phyloP scores from a whole-genome alignment of 768 basidiomycete species.

The Boletus subparvulus region DNA sequence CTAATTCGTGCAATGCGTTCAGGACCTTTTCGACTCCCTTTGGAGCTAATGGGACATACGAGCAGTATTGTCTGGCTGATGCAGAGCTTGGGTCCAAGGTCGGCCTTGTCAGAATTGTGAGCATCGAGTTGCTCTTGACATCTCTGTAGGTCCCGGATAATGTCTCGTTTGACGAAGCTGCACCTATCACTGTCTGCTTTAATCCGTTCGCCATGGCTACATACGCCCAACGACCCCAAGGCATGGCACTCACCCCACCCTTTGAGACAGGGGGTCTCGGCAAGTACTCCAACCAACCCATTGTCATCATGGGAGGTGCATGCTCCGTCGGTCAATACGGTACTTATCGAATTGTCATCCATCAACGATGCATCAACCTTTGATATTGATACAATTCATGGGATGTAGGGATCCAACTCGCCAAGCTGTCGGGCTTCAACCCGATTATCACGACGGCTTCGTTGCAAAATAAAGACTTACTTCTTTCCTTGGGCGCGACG shows the following conservation, averaged over 20 bases:
- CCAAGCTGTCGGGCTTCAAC: constrained; percentile 33
- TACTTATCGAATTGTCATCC: constrained; percentile 4
- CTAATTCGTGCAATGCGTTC: not conserved
- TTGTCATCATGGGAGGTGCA: constrained; percentile 38
- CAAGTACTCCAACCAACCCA: constrained; percentile 32
- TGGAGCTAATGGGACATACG: constrained; percentile 10
- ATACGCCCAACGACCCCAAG: constrained; percentile 27
- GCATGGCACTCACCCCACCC: constrained; percentile 27
- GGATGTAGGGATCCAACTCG: constrained; percentile 31
- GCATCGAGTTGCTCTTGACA: not conserved
- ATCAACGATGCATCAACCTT: not conserved
- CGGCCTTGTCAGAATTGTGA: not conserved
- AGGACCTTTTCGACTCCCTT: constrained; percentile 9
- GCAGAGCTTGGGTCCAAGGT: constrained; percentile 23
- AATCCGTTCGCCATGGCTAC: constrained; percentile 36
- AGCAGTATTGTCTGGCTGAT: constrained; percentile 24
- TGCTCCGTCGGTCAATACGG: constrained; percentile 40
- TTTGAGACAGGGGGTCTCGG: constrained; percentile 28
- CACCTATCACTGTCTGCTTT: constrained; percentile 35
- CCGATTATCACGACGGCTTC: constrained; percentile 41
- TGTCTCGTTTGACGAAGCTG: constrained; percentile 37
- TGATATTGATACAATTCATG: not conserved
- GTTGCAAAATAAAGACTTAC: constrained; percentile 25
- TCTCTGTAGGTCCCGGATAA: constrained; percentile 30
- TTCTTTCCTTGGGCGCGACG: constrained; percentile 37